phyloP scores from a whole-genome alignment of 2,329 filamentous ascomycete genomes.

The Epichloe festucae region DNA sequence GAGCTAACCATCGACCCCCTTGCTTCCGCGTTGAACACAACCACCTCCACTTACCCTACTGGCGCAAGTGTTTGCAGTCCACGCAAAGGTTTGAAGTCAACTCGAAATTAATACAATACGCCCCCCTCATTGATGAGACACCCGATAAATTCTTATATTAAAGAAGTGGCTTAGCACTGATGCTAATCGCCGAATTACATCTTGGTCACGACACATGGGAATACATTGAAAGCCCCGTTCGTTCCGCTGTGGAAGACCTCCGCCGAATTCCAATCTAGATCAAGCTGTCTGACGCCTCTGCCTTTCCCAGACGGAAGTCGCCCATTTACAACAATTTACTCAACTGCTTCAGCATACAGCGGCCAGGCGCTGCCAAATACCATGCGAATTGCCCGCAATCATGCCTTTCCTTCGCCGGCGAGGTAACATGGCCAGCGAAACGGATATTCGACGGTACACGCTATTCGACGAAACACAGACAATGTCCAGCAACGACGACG shows the following conservation, averaged over 20 bases:
- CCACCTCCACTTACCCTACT: neutral
- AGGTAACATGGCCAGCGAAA: conserved; percentile 46
- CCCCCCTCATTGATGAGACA: too few species aligned
- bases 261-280: neutral
- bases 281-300: neutral
- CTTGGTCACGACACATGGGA: neutral
- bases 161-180: neutral
- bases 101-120: neutral
- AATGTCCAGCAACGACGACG: conserved; percentile 13
- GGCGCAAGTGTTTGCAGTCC: neutral
- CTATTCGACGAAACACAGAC: conserved; percentile 20
- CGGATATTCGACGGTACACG: conserved; percentile 43
- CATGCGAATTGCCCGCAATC: conserved; percentile 26
- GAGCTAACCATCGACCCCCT: neutral
- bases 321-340: neutral
- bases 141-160: neutral
- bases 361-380: conserved; percentile 14
- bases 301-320: neutral
- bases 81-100: neutral
- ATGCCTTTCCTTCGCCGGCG: conserved; percentile 52
- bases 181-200: neutral
- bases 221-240: neutral
- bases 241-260: neutral
- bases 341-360: neutral
- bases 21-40: neutral